A percentile compares a stretch with the other conserved stretches of the same genome.
Evolutionary conservation across 106 monocot species (phyloP).

Genomic region (Cymbidium sinense): DNA sequence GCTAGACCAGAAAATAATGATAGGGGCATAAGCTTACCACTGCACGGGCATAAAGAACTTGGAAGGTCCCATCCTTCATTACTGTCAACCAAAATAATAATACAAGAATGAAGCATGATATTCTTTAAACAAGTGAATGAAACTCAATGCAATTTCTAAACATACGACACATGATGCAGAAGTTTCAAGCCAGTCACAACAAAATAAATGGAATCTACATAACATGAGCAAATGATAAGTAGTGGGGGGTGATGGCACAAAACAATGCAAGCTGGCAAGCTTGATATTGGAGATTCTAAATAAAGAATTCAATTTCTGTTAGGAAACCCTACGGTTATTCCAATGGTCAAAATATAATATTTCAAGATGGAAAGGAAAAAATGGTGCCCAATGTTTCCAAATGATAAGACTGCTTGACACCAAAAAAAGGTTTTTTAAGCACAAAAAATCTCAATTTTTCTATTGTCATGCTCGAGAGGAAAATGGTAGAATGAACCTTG

Average conservation of each 20-base stretch:
- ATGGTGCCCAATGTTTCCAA: neutral
- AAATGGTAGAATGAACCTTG: slow-evolving; percentile 31
- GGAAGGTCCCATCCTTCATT: slow-evolving; percentile 56
- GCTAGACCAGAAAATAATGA: slow-evolving; percentile 1
- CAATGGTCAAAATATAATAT: neutral
- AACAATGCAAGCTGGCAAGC: neutral
- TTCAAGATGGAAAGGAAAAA: neutral
- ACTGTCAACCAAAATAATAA: slow-evolving; percentile 21
- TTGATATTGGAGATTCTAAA: neutral
- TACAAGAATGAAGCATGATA: neutral
- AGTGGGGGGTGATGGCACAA: neutral
- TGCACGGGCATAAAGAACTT: slow-evolving; percentile 70
- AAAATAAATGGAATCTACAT: neutral
- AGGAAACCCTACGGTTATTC: neutral
- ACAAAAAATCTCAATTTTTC: neutral
- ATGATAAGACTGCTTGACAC: neutral
- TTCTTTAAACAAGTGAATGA: neutral
- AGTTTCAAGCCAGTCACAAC: neutral
- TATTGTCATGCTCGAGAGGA: neutral
- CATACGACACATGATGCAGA: neutral
- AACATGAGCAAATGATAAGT: neutral
- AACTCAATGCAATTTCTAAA: neutral
- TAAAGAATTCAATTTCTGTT: neutral
- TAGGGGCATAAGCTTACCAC: slow-evolving; percentile 31
- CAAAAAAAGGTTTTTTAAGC: neutral